Conservation (phyloP, 2,329 filamentous ascomycete genomes). For the Fusarium sp. region DNA sequence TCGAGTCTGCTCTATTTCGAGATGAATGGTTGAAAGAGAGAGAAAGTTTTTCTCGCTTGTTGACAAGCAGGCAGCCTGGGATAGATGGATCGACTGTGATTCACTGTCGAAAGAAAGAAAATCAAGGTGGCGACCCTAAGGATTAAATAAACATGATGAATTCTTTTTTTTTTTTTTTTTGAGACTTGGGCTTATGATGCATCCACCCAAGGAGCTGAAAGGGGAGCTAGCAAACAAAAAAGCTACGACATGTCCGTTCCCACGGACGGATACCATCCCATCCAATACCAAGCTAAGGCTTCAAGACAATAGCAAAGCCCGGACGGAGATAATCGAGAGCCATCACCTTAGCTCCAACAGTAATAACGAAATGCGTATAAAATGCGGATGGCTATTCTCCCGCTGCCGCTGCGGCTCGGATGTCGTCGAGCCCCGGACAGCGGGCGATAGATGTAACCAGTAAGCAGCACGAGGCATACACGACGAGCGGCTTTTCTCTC, state of each 20-base stretch:
- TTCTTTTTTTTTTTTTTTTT: neutral
- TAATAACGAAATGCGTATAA: neutral
- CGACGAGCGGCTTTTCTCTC: conserved; percentile 12
- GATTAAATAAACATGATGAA: neutral
- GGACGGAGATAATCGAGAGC: neutral
- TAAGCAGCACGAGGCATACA: conserved; percentile 20
- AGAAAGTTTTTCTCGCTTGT: neutral
- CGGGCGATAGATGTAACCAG: conserved; percentile 10
- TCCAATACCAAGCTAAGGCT: neutral
- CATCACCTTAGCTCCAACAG: neutral
- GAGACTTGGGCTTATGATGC: neutral
- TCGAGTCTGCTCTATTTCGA: neutral
- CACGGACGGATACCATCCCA: neutral
- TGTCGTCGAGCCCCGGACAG: neutral
- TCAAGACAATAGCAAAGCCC: neutral
- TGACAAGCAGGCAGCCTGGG: neutral
- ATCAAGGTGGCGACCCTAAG: neutral
- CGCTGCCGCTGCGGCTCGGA: conserved; percentile 19
- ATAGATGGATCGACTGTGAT: neutral
- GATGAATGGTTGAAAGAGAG: neutral
- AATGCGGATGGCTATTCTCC: conserved; percentile 20
- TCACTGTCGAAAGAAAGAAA: neutral
- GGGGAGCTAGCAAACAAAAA: neutral
- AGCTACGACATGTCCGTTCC: neutral
- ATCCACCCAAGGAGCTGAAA: neutral